Percentiles rank a stretch among this genome's conserved stretches.
phyloP scores from a whole-genome alignment of 2,329 filamentous ascomycete species.

The Ophiostoma montium region DNA sequence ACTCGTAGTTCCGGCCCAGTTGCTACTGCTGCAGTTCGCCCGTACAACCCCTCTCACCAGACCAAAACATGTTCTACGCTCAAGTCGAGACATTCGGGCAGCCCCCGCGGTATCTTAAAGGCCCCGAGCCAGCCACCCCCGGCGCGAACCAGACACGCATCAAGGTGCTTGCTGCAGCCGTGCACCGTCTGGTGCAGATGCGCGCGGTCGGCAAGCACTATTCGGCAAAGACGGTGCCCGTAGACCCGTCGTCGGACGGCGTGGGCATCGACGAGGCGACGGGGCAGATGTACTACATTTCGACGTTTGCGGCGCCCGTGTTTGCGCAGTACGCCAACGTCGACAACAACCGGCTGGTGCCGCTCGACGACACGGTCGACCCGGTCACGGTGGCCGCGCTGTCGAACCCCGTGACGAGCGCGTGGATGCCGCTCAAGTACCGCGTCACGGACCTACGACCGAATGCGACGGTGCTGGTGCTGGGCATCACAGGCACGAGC shows the following conservation, averaged over 20 bases:
- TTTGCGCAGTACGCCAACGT: constrained; percentile 36
- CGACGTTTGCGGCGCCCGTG: constrained; percentile 21
- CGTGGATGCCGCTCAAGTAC: constrained; percentile 41
- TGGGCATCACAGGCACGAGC: constrained; percentile 84
- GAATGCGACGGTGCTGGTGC: constrained; percentile 48
- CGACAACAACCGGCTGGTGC: constrained; percentile 22
- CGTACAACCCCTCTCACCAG: no score
- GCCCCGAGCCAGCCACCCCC: constrained; percentile 9
- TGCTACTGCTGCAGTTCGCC: no score
- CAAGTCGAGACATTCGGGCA: constrained; percentile 8
- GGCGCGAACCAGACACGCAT: constrained; percentile 26
- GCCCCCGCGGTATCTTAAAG: constrained; percentile 7
- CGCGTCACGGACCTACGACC: constrained; percentile 25
- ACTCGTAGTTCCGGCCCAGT: no score
- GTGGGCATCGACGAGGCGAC: constrained; percentile 31
- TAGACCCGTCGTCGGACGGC: constrained; percentile 38
- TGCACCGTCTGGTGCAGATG: constrained; percentile 38
- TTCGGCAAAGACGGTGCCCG: constrained; percentile 32
- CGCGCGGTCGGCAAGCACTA: constrained; percentile 42
- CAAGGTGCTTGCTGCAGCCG: constrained; percentile 35
- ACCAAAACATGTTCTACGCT: constrained; percentile 7
- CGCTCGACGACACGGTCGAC: constrained; percentile 31
- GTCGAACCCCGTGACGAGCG: constrained; percentile 39
- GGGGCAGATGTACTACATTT: constrained; percentile 36
- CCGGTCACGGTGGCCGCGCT: constrained; percentile 35